phyloP scores from a whole-genome alignment of 345 rosid genomes.

The Populus alba region DNA sequence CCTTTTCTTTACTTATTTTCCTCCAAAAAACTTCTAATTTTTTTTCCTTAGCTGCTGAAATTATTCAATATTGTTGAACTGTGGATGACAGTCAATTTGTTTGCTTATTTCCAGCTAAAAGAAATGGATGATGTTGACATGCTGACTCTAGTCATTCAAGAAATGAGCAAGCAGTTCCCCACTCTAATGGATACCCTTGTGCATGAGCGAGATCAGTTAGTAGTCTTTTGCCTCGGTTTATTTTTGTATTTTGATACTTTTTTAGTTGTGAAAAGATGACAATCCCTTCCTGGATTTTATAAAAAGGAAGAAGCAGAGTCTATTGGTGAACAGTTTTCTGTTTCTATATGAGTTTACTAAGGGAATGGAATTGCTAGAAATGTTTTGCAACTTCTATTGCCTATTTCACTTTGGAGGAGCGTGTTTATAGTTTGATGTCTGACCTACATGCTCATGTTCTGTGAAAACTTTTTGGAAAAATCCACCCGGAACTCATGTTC shows the following conservation, averaged over 20 bases:
- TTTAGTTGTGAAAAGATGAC: neutral
- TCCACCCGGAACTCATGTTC: neutral
- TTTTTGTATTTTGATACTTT: neutral
- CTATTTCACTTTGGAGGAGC: neutral
- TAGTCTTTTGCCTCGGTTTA: slow-evolving; percentile 23
- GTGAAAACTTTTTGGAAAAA: neutral
- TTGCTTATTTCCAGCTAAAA: slow-evolving; percentile 56
- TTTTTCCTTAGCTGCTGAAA: neutral
- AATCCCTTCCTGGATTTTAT: neutral
- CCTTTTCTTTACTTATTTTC: neutral
- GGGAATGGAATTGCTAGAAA: neutral
- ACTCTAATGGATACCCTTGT: slow-evolving; percentile 91
- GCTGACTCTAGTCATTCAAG: slow-evolving; percentile 95
- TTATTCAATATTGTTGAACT: slow-evolving; percentile 6
- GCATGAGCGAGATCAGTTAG: slow-evolving; percentile 96
- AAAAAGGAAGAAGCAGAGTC: neutral
- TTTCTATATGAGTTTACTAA: neutral
- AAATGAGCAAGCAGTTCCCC: slow-evolving; percentile 97
- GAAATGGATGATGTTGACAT: slow-evolving; percentile 91
- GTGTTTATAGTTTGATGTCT: neutral
- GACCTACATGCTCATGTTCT: neutral
- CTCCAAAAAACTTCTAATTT: neutral
- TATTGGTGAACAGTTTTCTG: neutral
- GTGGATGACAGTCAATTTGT: slow-evolving; percentile 15
- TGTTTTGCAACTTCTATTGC: neutral